These are phyloP conservation scores for Curvularia verruculosa DNA, from an alignment of 2,329 filamentous ascomycete genomes.

Conservation along the genomic window DNA sequence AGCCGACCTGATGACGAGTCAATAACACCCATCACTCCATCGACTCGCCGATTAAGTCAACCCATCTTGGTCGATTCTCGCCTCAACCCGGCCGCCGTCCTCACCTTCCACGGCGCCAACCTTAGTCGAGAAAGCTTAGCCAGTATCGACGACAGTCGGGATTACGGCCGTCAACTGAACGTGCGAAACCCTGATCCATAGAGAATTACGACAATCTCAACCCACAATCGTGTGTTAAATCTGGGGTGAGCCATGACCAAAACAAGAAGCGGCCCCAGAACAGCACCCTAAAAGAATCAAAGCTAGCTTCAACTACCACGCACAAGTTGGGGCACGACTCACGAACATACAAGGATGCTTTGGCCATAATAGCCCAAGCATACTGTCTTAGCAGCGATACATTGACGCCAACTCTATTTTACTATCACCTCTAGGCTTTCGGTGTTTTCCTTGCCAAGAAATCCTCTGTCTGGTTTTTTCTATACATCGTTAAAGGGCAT, in stretches of 20 bases:
- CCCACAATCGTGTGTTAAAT: not conserved
- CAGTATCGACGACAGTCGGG: constrained; percentile 55
- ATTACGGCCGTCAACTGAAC: constrained; percentile 56
- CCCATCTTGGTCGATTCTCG: constrained; percentile 57
- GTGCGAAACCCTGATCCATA: constrained; percentile 48
- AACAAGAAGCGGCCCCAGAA: constrained; percentile 3
- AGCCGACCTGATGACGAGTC: constrained; percentile 42
- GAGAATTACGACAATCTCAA: not conserved
- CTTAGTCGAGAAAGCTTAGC: constrained; percentile 54
- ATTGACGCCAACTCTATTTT: constrained; percentile 20
- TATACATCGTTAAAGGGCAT: constrained; percentile 25
- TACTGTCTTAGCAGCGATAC: constrained; percentile 31
- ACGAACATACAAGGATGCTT: constrained; percentile 28
- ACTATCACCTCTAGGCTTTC: not conserved
- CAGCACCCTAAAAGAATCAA: constrained; percentile 9
- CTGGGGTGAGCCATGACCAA: not conserved
- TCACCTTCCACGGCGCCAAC: constrained; percentile 52
- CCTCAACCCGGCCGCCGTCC: constrained; percentile 56
- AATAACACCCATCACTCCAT: constrained; percentile 43
- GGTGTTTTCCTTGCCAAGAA: constrained; percentile 1
- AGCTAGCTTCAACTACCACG: constrained; percentile 23
- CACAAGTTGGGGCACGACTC: constrained; percentile 34
- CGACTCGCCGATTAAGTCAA: constrained; percentile 50
- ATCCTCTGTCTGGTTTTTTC: constrained; percentile 12
- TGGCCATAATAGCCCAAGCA: constrained; percentile 20